Evolutionary conservation across 768 basidiomycete genomes (phyloP), one percentile per base, ranked within the genome.

Genomic region (Mycena metata): DNA sequence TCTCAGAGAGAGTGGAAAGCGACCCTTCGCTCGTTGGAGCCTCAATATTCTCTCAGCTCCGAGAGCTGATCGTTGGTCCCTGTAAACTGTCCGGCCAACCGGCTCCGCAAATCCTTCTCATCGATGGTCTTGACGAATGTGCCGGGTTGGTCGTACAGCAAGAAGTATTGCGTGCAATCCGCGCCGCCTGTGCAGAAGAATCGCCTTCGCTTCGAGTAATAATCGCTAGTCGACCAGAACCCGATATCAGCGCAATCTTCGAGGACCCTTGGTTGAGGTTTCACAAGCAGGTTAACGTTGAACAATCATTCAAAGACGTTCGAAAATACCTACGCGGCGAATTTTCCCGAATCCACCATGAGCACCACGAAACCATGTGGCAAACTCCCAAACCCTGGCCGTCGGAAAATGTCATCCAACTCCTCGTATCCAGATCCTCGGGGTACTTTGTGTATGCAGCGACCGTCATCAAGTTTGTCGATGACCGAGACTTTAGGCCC

Each of bases 391-490:
- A 5, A 5, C 59, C 59, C 3, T 60, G 59, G 59, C 59, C 59
- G 5, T 49, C 46, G 1, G 11, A 3, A 5, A n/a, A 46, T 9
- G 26, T 60, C n/a, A 47, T 60, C 11, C 2, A 49, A 17, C 35
- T 3, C 2, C 33, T 60, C 19, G 46, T 60, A 2, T 33, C 5
- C 16, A 33, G n/a, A 33, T 60, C 45, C 5, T 57, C 55, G 9
- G 55, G 55, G 6, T 57, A 57, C n/a, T 57, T 57, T 21, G 26
- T 57, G 13, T 57, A 57, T 33, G 55, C 55, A 21, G 36, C 55
- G 7, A 57, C 55, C 5, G 55, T 57, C 6, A 57, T 57, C 35
- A 57, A 57, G 41, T 57, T 57, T 19, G n/a, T 57, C 13, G 55
- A 57, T 43, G 55, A 57, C 55, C 15, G 17, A 45, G 43, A 45